Conservation (phyloP, 257 asterid species). For the Solanum okadae region DNA sequence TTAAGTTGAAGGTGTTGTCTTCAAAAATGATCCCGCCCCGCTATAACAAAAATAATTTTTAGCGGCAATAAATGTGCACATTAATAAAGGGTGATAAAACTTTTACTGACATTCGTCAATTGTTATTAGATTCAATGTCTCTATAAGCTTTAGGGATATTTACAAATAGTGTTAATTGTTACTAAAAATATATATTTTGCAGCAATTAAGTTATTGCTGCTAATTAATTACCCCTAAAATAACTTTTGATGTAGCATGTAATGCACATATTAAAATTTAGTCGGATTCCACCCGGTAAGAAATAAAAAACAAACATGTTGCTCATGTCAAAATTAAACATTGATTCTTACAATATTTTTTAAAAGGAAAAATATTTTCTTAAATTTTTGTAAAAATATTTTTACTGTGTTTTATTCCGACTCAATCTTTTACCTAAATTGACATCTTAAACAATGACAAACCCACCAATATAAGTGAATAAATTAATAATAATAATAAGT, state of each 20-base stretch:
- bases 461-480: background rate
- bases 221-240: too few relatives aligned
- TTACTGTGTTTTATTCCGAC: background rate
- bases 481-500: too few relatives aligned
- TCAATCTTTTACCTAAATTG: background rate
- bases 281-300: background rate
- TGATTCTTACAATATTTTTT: background rate
- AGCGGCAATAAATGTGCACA: too few relatives aligned
- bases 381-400: background rate
- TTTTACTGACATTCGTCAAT: too few relatives aligned
- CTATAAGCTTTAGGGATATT: too few relatives aligned
- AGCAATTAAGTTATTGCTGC: too few relatives aligned
- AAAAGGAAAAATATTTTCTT: background rate
- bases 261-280: background rate
- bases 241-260: background rate
- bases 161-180: too few relatives aligned
- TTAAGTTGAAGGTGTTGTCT: background rate
- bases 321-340: background rate
- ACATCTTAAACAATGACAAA: background rate
- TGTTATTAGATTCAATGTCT: too few relatives aligned
- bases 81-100: too few relatives aligned
- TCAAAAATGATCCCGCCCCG: too few relatives aligned
- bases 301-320: background rate
- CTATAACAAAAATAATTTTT: too few relatives aligned
- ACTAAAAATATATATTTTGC: too few relatives aligned